These are phyloP conservation scores for Capillidium heterosporum DNA, from an alignment of 371 early-diverging fungal species.

Conservation along the genomic window DNA sequence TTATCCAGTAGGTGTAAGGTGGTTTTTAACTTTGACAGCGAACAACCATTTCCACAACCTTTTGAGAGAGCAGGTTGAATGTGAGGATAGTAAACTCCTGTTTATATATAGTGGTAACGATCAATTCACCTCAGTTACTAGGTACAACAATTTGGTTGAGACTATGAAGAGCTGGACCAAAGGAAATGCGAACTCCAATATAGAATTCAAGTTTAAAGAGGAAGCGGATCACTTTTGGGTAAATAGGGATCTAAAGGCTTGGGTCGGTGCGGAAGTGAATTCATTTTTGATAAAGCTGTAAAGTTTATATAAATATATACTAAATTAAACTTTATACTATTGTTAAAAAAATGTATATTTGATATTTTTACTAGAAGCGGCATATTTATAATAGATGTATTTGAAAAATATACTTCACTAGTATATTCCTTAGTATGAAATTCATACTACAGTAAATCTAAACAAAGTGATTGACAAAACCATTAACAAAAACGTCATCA, in stretches of 20 bases:
- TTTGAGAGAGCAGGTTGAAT: not conserved
- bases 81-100: not conserved
- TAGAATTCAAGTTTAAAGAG: not conserved
- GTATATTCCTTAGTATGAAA: not conserved
- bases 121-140: slow-evolving; percentile 10
- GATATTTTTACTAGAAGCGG: not conserved
- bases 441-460: too few species aligned
- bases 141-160: not conserved
- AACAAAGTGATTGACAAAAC: too few species aligned
- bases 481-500: too few species aligned
- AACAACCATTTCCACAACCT: not conserved
- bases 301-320: not conserved
- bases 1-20: not conserved
- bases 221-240: not conserved
- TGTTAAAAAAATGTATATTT: not conserved
- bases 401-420: not conserved
- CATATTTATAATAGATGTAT: not conserved
- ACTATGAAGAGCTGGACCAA: not conserved
- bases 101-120: not conserved
- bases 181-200: not conserved
- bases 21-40: not conserved
- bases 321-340: not conserved
- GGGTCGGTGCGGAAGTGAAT: not conserved
- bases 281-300: not conserved
- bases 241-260: not conserved